Evolutionary conservation across 2,329 filamentous ascomycete species (phyloP), one percentile per base, ranked within the genome.

Genomic region (Fusarium devonianum): DNA sequence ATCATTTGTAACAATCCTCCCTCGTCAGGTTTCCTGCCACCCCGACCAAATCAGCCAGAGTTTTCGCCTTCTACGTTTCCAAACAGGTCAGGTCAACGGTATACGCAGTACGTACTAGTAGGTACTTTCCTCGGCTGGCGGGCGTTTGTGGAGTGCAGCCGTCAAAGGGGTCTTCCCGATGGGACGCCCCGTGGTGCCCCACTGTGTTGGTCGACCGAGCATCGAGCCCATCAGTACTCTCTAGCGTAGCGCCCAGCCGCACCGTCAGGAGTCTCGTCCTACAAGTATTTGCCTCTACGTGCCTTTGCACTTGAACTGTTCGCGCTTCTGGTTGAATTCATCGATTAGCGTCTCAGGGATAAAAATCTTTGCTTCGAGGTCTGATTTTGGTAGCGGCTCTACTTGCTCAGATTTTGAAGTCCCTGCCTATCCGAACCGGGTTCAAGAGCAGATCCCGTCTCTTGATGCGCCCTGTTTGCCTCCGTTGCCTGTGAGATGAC

Each of bases 161-260:
- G 58, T 42, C 49, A 51, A 54, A 66, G 60, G 64, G 61, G 55
- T 66, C 59, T 43, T 63, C 62, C 64, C 64, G 62, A 62, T 63
- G 62, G 63, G 56, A 63, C 53, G 53, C 61, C 50, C 59, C 58
- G 54, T 53, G 49, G 18, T 48, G 34, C 49, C 57, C 64, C 62
- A 58, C 62, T 19, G 13, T 23, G 38, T 35, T 30, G n/a, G 53
- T 30, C 45, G 26, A 39, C 32, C 21, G 34, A 56, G 48, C 49
- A 43, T 62, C n/a, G 37, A 60, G 48, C 45, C 44, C 33, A 38
- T 57, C 56, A 39, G 19, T 25, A 36, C 26, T 58, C 40, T 61
- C 25, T 48, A 53, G 53, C 45, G 46, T 57, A 43, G 32, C 40
- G 39, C 49, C 48, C 25, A 55, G 46, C 51, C 37, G 45, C 42